Base-by-base conservation (phyloP, 78 protist genomes). In the Emiliania huxleyi region DNA sequence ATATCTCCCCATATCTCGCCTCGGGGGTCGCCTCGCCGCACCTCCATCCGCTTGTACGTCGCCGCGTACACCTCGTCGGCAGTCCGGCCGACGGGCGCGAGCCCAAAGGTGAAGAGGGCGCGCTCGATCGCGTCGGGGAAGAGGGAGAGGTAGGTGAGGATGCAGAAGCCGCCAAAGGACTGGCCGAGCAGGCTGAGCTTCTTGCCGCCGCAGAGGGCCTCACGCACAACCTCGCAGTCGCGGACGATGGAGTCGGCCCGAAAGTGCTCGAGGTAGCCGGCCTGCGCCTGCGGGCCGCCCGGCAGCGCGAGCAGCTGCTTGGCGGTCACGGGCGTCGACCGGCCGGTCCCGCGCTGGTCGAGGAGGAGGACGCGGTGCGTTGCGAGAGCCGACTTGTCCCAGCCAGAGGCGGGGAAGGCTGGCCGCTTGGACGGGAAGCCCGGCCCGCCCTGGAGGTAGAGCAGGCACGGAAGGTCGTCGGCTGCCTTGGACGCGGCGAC, bases 401-500 rank as follows among this genome's bases (percentile, higher is more conserved):
- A 91, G 35, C 93, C 84, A 29, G 79, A 26, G 37, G 48, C 33
- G 4, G 93, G 83, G 2, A 69, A 18, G 38, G 33, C 29, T 3
- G 87, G 87, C 0, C 93, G 84, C 12, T 46, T 46, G 8, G 93
- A 35, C 15, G 33, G 87, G 43, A 91, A 91, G 25, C 93, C 93
- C 6, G 93, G 93, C 29, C 93, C 93, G 4, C 93, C 93, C 83
- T 90, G 93, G 43, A 88, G 77, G 46, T 49, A 88, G 46, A 88
- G 75, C 42, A 88, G 52, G 48, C 4, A 12, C 22, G 91, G 91
- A 33, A 88, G 44, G 4, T 25, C 90, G 43, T 33, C 79, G 62
- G 2, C 48, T 37, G 52, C 48, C 44, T n/a, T 35, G 33, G 37
- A 29, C 37, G 37, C 77, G 29, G 22, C 37, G 73, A 4, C 73